Base-by-base conservation (phyloP, 306 rosid species). In the Casuarina equisetifolia region DNA sequence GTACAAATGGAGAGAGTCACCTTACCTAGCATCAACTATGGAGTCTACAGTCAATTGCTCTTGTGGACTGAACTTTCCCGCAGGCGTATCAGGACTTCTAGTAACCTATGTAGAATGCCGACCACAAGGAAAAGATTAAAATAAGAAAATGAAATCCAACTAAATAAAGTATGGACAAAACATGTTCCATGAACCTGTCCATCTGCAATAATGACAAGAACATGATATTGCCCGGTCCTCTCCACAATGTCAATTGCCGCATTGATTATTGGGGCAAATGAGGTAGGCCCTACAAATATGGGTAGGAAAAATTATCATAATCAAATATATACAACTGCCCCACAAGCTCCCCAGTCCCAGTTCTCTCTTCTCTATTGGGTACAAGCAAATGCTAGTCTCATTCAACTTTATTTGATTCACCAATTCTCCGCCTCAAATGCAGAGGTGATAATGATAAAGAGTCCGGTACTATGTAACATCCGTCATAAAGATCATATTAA, bases 161-260 rank as follows among this genome's bases (percentile, higher is more conserved):
- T 64, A 55, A 69, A 61, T 75, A 62, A 66, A 10, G 35, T 49
- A 52, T 25, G 53, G 25, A 35, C 40, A 42, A 71, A 52, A 77
- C 50, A 74, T 51, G 75, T 42, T 69, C 35, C 79, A 86, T 4
- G 78, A 83, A 95, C 98, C 99, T 95, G 99, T 77, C 99, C 99
- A 42, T 95, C 99, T 25, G 99, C 99, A 83, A 95, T 82, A 53
- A 95, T 92, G 90, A 95, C 96, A 74, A 95, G 99, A 81, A 95
- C 94, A 64, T 95, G 99, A 85, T 95, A 95, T 87, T 92, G 99
- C 76, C 87, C 87, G 90, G 70, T 91, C 74, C 72, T 84, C 81
- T 91, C 91, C 78, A 95, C 97, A 25, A 92, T 88, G 86, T 91
- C 89, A 78, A 95, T 89, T 63, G 99, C 97, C 4, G 94, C 91